phyloP scores from a whole-genome alignment of 75 land plant species.

The Pinus albicaulis region DNA sequence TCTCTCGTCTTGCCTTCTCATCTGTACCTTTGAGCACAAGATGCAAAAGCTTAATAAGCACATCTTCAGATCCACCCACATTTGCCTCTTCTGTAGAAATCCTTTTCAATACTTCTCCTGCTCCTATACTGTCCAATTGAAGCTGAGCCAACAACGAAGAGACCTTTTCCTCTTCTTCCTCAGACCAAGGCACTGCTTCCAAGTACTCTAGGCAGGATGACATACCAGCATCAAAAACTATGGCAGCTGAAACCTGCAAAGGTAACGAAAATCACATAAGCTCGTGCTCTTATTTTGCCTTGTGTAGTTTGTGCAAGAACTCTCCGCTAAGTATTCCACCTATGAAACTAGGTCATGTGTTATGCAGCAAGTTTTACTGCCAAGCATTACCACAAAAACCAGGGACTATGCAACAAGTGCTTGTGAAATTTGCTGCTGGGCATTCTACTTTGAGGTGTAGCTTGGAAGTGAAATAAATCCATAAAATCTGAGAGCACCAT shows the following conservation, averaged over 20 bases:
- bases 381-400: no score
- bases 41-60: slow-evolving; percentile 76
- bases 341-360: no score
- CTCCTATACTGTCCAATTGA: slow-evolving; percentile 63
- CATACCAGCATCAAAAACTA: slow-evolving; percentile 90
- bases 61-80: slow-evolving; percentile 48
- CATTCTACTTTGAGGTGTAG: no score
- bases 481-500: neutral
- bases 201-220: slow-evolving; percentile 87
- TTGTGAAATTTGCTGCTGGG: no score
- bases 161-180: slow-evolving; percentile 96
- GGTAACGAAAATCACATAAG: neutral
- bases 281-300: neutral
- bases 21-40: slow-evolving; percentile 92
- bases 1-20: slow-evolving; percentile 91
- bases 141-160: slow-evolving; percentile 77
- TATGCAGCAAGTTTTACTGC: no score
- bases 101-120: slow-evolving; percentile 88
- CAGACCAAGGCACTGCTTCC: slow-evolving; percentile 98
- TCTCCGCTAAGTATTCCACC: no score
- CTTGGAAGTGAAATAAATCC: no score
- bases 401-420: neutral
- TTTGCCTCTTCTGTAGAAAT: slow-evolving; percentile 57
- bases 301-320: neutral
- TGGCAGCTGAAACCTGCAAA: slow-evolving; percentile 89